Evolutionary conservation across 306 rosid species (phyloP).

Genomic region (Potentilla sterilis): DNA sequence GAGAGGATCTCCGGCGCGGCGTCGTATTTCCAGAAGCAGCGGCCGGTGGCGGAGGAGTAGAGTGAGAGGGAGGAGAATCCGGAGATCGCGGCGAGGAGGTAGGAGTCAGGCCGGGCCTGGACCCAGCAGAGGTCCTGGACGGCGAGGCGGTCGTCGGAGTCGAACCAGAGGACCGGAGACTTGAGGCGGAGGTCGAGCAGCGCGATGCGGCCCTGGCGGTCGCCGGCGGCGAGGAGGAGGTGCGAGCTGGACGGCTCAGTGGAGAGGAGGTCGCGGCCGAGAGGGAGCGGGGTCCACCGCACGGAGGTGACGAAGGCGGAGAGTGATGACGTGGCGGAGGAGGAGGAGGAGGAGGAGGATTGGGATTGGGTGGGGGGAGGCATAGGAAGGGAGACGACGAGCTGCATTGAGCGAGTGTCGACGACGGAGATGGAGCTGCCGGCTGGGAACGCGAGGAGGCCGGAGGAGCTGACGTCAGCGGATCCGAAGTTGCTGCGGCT

Average conservation of each 20-base stretch:
- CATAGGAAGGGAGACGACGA: constrained; percentile 62
- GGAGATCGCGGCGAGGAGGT: constrained; percentile 60
- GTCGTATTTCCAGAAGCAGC: constrained; percentile 88
- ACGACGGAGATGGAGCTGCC: constrained; percentile 84
- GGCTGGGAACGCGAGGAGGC: constrained; percentile 82
- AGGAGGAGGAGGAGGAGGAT: constrained; percentile 19
- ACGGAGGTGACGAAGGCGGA: constrained; percentile 88
- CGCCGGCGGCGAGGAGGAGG: constrained; percentile 88
- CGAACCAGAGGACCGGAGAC: constrained; percentile 66
- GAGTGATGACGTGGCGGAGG: constrained; percentile 27
- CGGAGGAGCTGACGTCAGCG: constrained; percentile 71
- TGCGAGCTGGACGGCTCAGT: constrained; percentile 80
- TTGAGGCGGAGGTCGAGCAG: constrained; percentile 67
- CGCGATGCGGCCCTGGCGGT: constrained; percentile 88
- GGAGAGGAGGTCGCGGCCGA: constrained; percentile 77
- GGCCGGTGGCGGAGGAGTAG: constrained; percentile 54
- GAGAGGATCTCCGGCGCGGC: constrained; percentile 67
- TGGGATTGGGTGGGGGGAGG: constrained; percentile 55
- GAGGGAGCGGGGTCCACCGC: constrained; percentile 81
- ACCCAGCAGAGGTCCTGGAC: constrained; percentile 96
- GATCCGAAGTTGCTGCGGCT: constrained; percentile 90
- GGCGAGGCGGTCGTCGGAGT: constrained; percentile 50
- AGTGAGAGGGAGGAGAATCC: constrained; percentile 76
- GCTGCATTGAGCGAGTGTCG: constrained; percentile 81
- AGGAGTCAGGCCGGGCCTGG: constrained; percentile 60